Percentiles rank a stretch among this genome's conserved stretches.
These are phyloP conservation scores for Solanum gracilifrons DNA, from an alignment of 257 asterid genomes.

Conservation along the genomic window DNA sequence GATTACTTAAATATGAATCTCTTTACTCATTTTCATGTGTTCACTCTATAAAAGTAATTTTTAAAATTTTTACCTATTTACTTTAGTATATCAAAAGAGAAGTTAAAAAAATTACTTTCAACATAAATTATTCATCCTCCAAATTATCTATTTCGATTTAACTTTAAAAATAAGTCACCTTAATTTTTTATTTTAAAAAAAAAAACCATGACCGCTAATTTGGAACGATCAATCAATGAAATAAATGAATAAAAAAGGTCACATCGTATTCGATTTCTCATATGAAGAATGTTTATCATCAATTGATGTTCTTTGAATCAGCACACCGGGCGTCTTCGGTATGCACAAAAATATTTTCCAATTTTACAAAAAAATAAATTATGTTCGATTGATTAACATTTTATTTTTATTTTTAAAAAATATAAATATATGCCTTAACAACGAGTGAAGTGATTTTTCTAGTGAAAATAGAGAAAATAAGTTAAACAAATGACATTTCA, in stretches of 20 bases:
- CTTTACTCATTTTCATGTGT: not conserved
- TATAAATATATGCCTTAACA: too few relatives aligned
- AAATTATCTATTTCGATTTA: too few relatives aligned
- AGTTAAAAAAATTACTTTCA: not conserved
- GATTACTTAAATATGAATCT: not conserved
- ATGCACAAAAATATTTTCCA: too few relatives aligned
- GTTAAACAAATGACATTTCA: not conserved
- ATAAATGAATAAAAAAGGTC: not conserved
- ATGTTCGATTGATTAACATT: not conserved
- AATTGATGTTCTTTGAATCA: not conserved
- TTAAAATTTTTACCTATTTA: not conserved
- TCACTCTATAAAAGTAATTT: not conserved
- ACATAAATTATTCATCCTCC: not conserved
- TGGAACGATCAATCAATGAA: not conserved
- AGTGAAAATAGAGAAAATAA: too few relatives aligned
- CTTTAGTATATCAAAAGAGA: not conserved
- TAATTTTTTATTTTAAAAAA: too few relatives aligned
- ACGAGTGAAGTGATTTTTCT: too few relatives aligned
- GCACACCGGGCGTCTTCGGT: not conserved
- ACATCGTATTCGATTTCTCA: not conserved
- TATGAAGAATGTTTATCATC: not conserved
- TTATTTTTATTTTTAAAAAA: too few relatives aligned
- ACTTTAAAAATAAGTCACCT: too few relatives aligned
- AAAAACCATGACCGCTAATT: not conserved
- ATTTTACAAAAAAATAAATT: too few relatives aligned